Conservation (phyloP, 768 basidiomycete species). For the Mycena leptocephala region DNA sequence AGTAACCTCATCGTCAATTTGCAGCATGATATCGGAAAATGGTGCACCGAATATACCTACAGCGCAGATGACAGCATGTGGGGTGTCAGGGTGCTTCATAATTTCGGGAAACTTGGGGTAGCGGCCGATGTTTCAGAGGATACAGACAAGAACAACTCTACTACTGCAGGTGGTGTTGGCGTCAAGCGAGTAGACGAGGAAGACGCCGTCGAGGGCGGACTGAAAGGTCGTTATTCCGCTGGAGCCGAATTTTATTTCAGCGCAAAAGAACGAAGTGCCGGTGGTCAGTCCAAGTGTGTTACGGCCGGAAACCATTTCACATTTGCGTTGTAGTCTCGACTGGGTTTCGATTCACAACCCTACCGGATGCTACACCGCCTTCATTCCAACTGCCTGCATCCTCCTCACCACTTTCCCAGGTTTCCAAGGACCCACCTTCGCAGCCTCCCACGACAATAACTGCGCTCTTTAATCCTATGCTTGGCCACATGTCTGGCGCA, state of each 20-base stretch:
- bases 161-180: slow-evolving; percentile 40
- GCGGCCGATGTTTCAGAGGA: slow-evolving; percentile 53
- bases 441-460: slow-evolving; percentile 97
- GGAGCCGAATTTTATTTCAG: slow-evolving; percentile 97
- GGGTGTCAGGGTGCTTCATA: slow-evolving; percentile 90
- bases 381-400: slow-evolving; percentile 68
- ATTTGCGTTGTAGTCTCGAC: slow-evolving; percentile 78
- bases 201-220: slow-evolving; percentile 92
- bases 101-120: slow-evolving; percentile 84
- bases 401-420: slow-evolving; percentile 53
- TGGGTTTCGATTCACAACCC: slow-evolving; percentile 93
- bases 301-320: background rate
- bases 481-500: slow-evolving; percentile 93
- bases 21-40: slow-evolving; percentile 94
- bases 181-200: slow-evolving; percentile 95
- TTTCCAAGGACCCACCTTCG: slow-evolving; percentile 57
- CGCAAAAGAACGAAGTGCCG: slow-evolving; percentile 93
- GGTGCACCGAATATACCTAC: slow-evolving; percentile 95
- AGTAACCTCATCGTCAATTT: slow-evolving; percentile 88
- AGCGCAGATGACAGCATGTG: slow-evolving; percentile 96
- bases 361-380: slow-evolving; percentile 84
- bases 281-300: slow-evolving; percentile 71
- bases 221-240: slow-evolving; percentile 91
- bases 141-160: slow-evolving; percentile 41
- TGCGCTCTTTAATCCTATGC: slow-evolving; percentile 95